These are phyloP conservation scores for Diaporthe sp. DNA, from an alignment of 2,329 filamentous ascomycete species.

Conservation along the genomic window DNA sequence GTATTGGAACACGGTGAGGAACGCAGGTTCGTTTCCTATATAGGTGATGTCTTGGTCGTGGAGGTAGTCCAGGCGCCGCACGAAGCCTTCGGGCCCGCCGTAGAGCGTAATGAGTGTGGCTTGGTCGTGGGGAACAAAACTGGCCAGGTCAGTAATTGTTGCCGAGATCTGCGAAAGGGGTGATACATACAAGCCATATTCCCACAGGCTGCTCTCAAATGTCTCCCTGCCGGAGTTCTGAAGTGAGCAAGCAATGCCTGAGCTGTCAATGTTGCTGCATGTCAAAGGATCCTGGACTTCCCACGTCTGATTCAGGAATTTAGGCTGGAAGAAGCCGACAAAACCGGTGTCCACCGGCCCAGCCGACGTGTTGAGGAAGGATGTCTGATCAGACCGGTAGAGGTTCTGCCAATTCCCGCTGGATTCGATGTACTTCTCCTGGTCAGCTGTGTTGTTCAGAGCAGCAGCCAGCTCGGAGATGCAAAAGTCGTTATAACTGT, in stretches of 20 bases:
- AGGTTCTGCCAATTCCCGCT: conserved; percentile 78
- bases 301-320: conserved; percentile 77
- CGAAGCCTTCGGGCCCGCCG: conserved; percentile 71
- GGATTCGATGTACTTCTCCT: conserved; percentile 70
- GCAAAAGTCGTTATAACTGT: conserved; percentile 83
- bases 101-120: conserved; percentile 69
- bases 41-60: conserved; percentile 76
- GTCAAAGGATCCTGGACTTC: conserved; percentile 77
- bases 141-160: conserved; percentile 40
- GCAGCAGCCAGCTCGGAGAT: conserved; percentile 73
- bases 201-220: conserved; percentile 80
- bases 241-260: conserved; percentile 69
- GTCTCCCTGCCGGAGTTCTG: conserved; percentile 76
- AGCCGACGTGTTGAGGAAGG: conserved; percentile 54
- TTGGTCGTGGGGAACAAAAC: conserved; percentile 68
- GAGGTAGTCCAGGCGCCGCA: conserved; percentile 72
- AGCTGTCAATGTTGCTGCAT: conserved; percentile 69
- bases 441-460: conserved; percentile 68
- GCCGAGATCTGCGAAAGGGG: neutral
- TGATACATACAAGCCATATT: conserved; percentile 75
- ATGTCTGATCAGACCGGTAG: conserved; percentile 72
- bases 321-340: conserved; percentile 78
- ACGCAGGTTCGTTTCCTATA: conserved; percentile 69
- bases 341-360: conserved; percentile 69
- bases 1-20: conserved; percentile 76